phyloP scores from a whole-genome alignment of 169 alveolate species.

The Toxoplasma gondii region DNA sequence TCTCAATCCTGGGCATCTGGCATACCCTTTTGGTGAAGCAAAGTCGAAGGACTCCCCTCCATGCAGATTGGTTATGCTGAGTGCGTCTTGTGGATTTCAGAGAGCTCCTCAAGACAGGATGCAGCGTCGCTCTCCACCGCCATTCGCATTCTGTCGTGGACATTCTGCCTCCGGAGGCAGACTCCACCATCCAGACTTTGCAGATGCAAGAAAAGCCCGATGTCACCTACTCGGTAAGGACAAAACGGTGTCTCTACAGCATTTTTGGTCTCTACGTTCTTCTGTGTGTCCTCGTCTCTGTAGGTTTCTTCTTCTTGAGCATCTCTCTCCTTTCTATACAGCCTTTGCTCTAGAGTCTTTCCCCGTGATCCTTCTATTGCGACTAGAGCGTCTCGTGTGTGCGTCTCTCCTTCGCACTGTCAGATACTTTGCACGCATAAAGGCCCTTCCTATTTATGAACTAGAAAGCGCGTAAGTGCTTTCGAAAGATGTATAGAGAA shows the following conservation, averaged over 20 bases:
- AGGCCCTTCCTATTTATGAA: too few relatives aligned
- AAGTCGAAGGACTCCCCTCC: too few relatives aligned
- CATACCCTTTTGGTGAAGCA: too few relatives aligned
- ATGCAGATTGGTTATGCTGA: too few relatives aligned
- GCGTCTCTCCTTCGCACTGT: too few relatives aligned
- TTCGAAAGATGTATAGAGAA: too few relatives aligned
- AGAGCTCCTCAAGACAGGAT: slow-evolving; percentile 97
- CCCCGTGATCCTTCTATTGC: too few relatives aligned
- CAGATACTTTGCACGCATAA: too few relatives aligned
- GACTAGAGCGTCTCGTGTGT: too few relatives aligned
- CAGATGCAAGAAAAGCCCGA: slow-evolving; percentile 98
- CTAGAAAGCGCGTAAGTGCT: too few relatives aligned
- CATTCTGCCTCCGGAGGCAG: slow-evolving; percentile 99
- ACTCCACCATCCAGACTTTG: slow-evolving; percentile 96
- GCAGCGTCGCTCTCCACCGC: slow-evolving; percentile 98
- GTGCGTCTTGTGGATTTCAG: slow-evolving; percentile 78
- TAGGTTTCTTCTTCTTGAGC: neutral
- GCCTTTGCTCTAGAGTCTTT: too few relatives aligned
- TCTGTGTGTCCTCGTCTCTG: neutral
- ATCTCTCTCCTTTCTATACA: neutral
- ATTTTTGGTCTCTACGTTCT: neutral
- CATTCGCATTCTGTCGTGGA: slow-evolving; percentile 99
- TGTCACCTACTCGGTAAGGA: slow-evolving; percentile 94
- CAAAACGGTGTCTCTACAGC: neutral
- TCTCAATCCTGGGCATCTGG: too few relatives aligned